Conservation (phyloP, 2,329 filamentous ascomycete species). For the Tolypocladium endophyticum region DNA sequence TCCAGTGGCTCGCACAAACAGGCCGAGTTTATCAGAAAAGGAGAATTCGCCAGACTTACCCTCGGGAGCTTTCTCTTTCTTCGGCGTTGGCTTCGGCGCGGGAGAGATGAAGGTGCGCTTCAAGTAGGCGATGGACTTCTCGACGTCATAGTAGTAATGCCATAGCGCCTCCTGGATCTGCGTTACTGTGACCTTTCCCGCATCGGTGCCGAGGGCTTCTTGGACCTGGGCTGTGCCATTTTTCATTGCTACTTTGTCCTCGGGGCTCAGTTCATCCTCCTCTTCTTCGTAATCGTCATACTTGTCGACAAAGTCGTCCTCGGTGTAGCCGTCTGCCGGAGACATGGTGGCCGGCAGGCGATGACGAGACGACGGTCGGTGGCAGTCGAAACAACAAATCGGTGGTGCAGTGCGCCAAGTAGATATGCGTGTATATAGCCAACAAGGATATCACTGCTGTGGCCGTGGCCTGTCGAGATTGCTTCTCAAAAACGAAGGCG, state of each 20-base stretch:
- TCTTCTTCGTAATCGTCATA: constrained; percentile 36
- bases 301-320: constrained; percentile 36
- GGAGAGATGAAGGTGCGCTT: constrained; percentile 49
- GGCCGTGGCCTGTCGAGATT: neutral
- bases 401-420: neutral
- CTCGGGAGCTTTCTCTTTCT: constrained; percentile 32
- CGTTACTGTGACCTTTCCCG: constrained; percentile 41
- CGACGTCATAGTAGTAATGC: constrained; percentile 93
- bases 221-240: constrained; percentile 57
- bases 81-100: constrained; percentile 21
- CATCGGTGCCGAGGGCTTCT: constrained; percentile 49
- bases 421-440: neutral
- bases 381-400: neutral
- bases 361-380: too few species aligned
- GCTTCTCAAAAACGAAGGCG: neutral
- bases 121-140: constrained; percentile 74
- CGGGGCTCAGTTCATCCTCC: constrained; percentile 34
- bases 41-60: constrained; percentile 26
- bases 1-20: constrained; percentile 18
- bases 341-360: constrained; percentile 8
- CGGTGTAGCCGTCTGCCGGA: constrained; percentile 30
- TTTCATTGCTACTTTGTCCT: constrained; percentile 44
- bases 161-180: constrained; percentile 86
- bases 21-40: constrained; percentile 17
- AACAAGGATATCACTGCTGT: neutral